These are phyloP conservation scores for Flaveria bidentis DNA, from an alignment of 129 eudicot species.

Conservation along the genomic window DNA sequence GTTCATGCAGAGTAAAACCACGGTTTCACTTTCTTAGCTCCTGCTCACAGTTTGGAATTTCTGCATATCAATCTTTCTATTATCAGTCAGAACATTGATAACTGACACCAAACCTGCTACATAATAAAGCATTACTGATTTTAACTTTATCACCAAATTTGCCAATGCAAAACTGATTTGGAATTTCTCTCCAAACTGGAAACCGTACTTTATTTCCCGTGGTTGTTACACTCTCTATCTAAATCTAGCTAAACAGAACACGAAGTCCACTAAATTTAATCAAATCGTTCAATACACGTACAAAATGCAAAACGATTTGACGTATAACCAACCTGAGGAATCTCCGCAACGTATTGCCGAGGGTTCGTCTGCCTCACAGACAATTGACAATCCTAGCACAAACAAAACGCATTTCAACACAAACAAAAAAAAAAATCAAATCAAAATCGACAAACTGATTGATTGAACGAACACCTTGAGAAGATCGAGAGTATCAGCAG, in stretches of 20 bases:
- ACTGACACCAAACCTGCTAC: neutral
- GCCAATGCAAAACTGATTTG: neutral
- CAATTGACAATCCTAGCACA: conserved; percentile 77
- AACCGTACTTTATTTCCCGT: neutral
- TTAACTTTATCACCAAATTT: neutral
- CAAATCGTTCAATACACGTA: neutral
- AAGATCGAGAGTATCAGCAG: conserved; percentile 73
- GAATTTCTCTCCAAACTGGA: neutral
- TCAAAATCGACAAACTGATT: neutral
- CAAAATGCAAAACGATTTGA: no score
- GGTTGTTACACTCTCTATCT: neutral
- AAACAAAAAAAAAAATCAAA: neutral
- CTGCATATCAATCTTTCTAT: neutral
- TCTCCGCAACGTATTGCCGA: conserved; percentile 88
- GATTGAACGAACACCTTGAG: conserved; percentile 49
- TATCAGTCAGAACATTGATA: conserved; percentile 2
- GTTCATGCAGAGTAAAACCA: conserved; percentile 4
- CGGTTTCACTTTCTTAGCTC: conserved; percentile 2
- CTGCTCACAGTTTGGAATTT: neutral
- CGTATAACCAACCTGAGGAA: conserved; percentile 65
- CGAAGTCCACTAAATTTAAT: neutral
- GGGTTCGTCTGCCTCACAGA: conserved; percentile 90
- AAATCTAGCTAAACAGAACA: neutral
- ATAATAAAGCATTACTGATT: neutral
- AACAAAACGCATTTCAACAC: neutral